Conservation (phyloP, 495 filamentous ascomycete genomes). For the Trichoderma reesei region DNA sequence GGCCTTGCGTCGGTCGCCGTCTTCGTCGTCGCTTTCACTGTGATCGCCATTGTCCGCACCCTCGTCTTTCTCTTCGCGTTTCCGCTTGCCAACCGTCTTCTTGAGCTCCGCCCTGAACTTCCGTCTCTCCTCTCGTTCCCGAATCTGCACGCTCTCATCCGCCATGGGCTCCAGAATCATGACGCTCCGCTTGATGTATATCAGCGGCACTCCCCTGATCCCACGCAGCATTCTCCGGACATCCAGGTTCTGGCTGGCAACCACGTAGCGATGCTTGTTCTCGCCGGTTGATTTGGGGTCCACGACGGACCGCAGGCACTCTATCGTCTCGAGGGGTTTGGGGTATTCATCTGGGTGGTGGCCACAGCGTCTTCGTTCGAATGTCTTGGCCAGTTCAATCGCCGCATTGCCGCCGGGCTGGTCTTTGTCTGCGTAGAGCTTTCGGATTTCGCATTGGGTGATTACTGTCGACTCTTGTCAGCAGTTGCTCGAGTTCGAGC, state of each 20-base stretch:
- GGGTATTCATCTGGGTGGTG: conserved; percentile 67
- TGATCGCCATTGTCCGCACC: conserved; percentile 17
- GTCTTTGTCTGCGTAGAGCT: conserved; percentile 53
- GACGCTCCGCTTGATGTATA: conserved; percentile 77
- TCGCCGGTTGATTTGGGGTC: conserved; percentile 57
- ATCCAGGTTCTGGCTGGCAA: conserved; percentile 63
- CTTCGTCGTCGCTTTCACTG: conserved; percentile 13
- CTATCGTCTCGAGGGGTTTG: conserved; percentile 60
- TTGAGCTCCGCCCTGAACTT: conserved; percentile 70
- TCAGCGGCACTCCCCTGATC: conserved; percentile 59
- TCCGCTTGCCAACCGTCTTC: conserved; percentile 39
- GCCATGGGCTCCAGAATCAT: conserved; percentile 91
- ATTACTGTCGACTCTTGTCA: conserved; percentile 23
- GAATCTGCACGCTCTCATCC: conserved; percentile 45
- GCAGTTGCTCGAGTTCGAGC: background rate
- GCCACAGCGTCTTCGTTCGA: conserved; percentile 80
- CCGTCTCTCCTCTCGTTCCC: conserved; percentile 56
- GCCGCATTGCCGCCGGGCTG: conserved; percentile 46
- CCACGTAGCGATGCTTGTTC: conserved; percentile 87
- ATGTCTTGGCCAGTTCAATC: conserved; percentile 58
- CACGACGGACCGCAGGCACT: conserved; percentile 70
- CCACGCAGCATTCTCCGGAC: conserved; percentile 44
- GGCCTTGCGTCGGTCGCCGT: conserved; percentile 1
- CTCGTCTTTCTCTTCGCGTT: conserved; percentile 41
- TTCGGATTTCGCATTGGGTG: conserved; percentile 49